Evolutionary conservation across 1,139 yeast genomes (phyloP), one percentile per base, ranked within the genome.

Genomic region (Yamadazyma atmosphaerica): DNA sequence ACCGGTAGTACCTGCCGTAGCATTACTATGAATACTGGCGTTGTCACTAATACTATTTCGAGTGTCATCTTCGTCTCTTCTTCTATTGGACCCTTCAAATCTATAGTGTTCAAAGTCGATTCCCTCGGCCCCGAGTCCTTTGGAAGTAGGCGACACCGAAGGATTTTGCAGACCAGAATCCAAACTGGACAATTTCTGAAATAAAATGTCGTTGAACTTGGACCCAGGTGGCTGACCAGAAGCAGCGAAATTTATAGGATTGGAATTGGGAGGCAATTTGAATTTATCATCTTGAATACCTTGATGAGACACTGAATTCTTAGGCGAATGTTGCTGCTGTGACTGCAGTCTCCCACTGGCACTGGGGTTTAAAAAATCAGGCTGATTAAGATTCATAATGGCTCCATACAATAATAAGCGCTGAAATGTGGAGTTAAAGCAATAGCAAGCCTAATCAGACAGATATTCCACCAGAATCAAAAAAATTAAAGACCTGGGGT

Each of bases 331-430:
- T n/a, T n/a, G n/a, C n/a, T n/a, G n/a, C 12, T 15, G 15, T 28
- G 19, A 24, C 14, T 21, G 10, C 28, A 12, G 15, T 14, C 10
- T 15, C 26, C 9, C 29, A 27, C 33, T 31, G 19, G n/a, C n/a
- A n/a, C 24, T 32, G 22, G 26, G 30, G 33, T 49, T 55, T 43
- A 67, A 55, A 48, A 67, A 67, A 39, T 67, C 70, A 32, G 72
- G 72, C 49, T 66, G 65, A 39, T 65, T 63, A 54, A 67, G 60
- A 50, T 55, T 60, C 69, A 64, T 64, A 11, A 10, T 4, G 12
- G 23, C 9, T 7, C 23, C 23, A 7, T 21, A 24, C 27, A 24
- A n/a, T 12, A 24, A 24, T n/a, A n/a, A n/a, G n/a, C n/a, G n/a
- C n/a, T n/a, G 12, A 23, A 23, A 23, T 23, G 17, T 13, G 17